Base-by-base conservation (phyloP, 305 asterid species). In the Rubia peregrina region DNA sequence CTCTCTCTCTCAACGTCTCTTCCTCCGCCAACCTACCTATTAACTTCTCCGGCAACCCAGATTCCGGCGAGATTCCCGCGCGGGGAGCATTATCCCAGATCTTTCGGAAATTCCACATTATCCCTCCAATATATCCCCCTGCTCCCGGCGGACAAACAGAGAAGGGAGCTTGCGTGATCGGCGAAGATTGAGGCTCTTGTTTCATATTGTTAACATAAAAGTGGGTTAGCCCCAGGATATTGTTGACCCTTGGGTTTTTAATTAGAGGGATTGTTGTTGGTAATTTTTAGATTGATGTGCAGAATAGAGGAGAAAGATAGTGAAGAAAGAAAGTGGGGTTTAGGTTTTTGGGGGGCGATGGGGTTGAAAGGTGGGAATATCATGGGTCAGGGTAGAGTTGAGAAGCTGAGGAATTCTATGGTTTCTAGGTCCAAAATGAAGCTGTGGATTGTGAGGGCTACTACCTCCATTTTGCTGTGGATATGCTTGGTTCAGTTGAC, bases 371-470 rank as follows among this genome's bases (percentile, higher is more conserved):
- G 67, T 48, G 74, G 67, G 22, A 70, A 70, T 26, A 13, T 61
- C 61, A 41, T 71, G 53, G 61, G 48, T 19, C 66, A 62, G 2
- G 73, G 76, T 51, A 74, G 78, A 36, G 69, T 75, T 22, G 75
- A 77, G 26, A 80, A 80, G 75, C 63, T 77, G 33, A 80, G 68
- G 69, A 71, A 41, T 63, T 75, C 76, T 0, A 68, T 73, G 83
- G 74, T 75, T 68, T 85, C 92, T 30, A 82, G 76, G 71, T 83
- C 82, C 56, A 80, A 83, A 68, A 80, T 87, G 89, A 89, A 84
- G 87, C 81, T 84, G 5, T 89, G 96, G 96, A 82, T 85, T 73
- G 75, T 89, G 81, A 84, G 93, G 82, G 82, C 83, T 33, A 78
- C 83, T 51, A 81, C 89, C 33, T 76, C 86, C 11, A 74, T 89